Conservation (phyloP, 2,329 filamentous ascomycete species). For the Claviceps africana region DNA sequence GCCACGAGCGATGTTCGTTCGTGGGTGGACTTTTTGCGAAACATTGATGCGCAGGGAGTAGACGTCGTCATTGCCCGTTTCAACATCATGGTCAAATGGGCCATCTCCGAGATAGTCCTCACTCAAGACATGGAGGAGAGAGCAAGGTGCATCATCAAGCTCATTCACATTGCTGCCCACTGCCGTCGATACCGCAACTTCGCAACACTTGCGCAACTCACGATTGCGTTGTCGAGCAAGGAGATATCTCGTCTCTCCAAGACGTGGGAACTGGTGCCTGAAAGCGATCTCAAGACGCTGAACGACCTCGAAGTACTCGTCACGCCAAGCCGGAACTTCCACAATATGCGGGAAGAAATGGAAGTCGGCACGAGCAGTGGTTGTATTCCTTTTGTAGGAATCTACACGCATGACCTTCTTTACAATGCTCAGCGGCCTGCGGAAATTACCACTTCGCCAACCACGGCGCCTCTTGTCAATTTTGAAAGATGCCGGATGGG, state of each 20-base stretch:
- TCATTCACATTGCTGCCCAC: constrained; percentile 66
- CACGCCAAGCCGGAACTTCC: constrained; percentile 65
- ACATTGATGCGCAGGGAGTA: constrained; percentile 58
- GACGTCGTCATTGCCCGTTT: constrained; percentile 77
- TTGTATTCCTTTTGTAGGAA: constrained; percentile 73
- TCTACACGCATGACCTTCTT: constrained; percentile 71
- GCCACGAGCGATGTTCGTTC: constrained; percentile 52
- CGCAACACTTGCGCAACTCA: constrained; percentile 69
- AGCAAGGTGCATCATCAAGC: constrained; percentile 64
- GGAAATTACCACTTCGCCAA: constrained; percentile 54
- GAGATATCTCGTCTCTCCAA: constrained; percentile 53
- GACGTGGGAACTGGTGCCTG: constrained; percentile 60
- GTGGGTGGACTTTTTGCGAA: constrained; percentile 70
- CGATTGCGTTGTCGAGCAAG: constrained; percentile 60
- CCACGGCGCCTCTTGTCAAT: constrained; percentile 58
- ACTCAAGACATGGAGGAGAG: constrained; percentile 60
- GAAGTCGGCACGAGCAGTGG: constrained; percentile 52
- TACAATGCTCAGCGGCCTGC: constrained; percentile 70
- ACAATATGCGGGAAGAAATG: constrained; percentile 66
- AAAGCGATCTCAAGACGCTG: constrained; percentile 50
- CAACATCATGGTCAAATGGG: constrained; percentile 82
- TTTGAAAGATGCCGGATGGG: constrained; percentile 70
- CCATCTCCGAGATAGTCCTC: constrained; percentile 63
- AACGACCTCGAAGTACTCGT: constrained; percentile 57
- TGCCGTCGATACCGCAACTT: constrained; percentile 68